Base-by-base conservation (phyloP, 805 yeast genomes). In the Peterozyma toletana region DNA sequence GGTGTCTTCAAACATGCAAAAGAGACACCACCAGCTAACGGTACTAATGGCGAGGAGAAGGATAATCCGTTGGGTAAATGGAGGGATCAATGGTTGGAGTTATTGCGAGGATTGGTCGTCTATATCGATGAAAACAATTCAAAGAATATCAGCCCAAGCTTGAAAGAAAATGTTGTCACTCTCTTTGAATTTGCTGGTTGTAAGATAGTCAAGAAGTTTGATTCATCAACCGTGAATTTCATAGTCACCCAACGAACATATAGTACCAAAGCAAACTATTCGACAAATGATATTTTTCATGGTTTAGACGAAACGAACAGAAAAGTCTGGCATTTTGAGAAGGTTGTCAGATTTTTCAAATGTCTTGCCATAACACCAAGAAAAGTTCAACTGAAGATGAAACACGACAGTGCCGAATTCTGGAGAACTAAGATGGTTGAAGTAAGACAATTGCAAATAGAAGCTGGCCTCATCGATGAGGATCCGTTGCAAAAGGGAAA, bases 291-390 rank as follows among this genome's bases (percentile, higher is more conserved):
- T 54, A 68, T 71, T 5, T 76, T 74, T 52, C 62, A 68, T 44
- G 66, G 69, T 48, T 78, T 74, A 15, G 57, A 63, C 35, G 58
- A 60, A 15, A 60, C 67, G 37, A 69, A 71, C 48, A 74, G 75
- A 45, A 77, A 77, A 53, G 81, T 76, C 17, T 77, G 83, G 83
- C 77, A 73, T 55, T 74, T 67, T 50, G 80, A 75, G 47, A 77
- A 77, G 57, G 78, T 76, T 17, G 71, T 73, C 49, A 58, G 81
- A 37, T 77, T 77, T 48, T 69, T 77, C 54, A 74, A 73, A 51
- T 70, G 73, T 50, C 60, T 77, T 49, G 43, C 66, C 40, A 53
- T 69, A 18, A 31, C 35, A 17, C n/a, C 17, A 13, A 14, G 14
- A 14, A 9, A 39, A 31, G 16, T 39, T 11, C 34, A 21, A 10